Evolutionary conservation across 768 basidiomycete genomes (phyloP), one percentile per base, ranked within the genome.

Genomic region (Dioszegia aurantiaca): DNA sequence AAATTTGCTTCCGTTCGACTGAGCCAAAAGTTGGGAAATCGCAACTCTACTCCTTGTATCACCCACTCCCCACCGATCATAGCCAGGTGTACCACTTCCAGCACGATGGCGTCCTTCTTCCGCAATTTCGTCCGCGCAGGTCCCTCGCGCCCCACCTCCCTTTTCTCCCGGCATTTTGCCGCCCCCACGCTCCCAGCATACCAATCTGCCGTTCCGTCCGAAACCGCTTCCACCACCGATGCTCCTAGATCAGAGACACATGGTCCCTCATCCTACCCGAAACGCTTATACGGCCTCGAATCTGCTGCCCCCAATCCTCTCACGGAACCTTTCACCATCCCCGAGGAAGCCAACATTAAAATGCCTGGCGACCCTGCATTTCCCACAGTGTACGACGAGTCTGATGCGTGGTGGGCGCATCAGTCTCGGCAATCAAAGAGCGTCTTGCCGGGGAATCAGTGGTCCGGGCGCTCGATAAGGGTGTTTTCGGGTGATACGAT

Each of bases 91-190:
- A n/a, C n/a, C n/a, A 19, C 19, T 6, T 51, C 23, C n/a, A 51
- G 4, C 36, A 53, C 9, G 37, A 53, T 53, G 51, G 51, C 51
- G 37, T 40, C 37, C 26, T 53, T 53, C 51, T 53, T 53, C 39
- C 51, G 51, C n/a, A 40, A 11, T 16, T 9, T 53, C 16, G 37
- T 40, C 37, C 51, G 51, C 37, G 51, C 51, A 36, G 51, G 51
- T 2, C 51, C 51, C 2, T 53, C 51, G 6, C 51, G 51, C 10
- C 37, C 26, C 17, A n/a, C 46, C 4, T 23, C 51, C 36, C 8
- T 16, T 16, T 19, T 53, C 36, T 5, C 36, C 10, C 36, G 51
- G 17, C 14, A 19, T 3, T 49, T 49, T 33, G 37, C n/a, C 48
- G 33, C 36, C 21, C 51, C 51, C 17, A 40, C 51, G 10, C 36